Base-by-base conservation (phyloP, 2,329 filamentous ascomycete genomes). In the Aspergillus cejpii region DNA sequence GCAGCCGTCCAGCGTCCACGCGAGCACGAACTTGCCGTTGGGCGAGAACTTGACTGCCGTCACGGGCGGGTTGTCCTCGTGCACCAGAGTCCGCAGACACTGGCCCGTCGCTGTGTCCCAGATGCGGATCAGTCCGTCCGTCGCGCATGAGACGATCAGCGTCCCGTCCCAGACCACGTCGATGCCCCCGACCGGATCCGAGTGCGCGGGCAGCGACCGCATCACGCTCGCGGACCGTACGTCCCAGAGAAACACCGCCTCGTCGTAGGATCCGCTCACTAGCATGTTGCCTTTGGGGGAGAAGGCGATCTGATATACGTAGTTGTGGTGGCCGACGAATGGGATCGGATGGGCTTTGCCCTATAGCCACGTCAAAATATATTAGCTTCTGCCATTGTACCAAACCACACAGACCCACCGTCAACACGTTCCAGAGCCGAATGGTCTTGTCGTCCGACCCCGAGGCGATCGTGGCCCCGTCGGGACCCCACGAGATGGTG, bases 231-330 rank as follows among this genome's bases (percentile, higher is more conserved):
- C 90, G 0, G 88, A 87, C 11, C 92, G 79, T 11, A 97, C 87
- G 65, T 98, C 92, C 92, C 92, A 98, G 4, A 98, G 70, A 53
- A 95, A 96, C 0, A 98, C 88, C 3, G 92, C 92, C 72, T 98
- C 92, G 56, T 98, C 92, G 68, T 96, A 97, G 52, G 87, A 94
- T 10, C 92, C 92, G 54, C 87, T 94, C 12, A 90, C 92, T 26
- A 98, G 78, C 62, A 97, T 95, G 62, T 98, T 98, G 19, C 92
- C 92, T 66, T 96, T 97, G 1, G 92, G 92, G n/a, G 87, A 91
- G 66, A 97, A 97, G 5, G 90, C 89, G 26, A 98, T 74, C 40
- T 85, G 88, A 68, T 94, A 95, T 24, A 98, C 84, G 67, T 97
- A 97, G 68, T 94, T 97, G 66, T 96, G 89, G 60, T 98, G 92